Conservation (phyloP, 371 early-diverging fungal species). For the Batrachochytrium dendrobatidis region DNA sequence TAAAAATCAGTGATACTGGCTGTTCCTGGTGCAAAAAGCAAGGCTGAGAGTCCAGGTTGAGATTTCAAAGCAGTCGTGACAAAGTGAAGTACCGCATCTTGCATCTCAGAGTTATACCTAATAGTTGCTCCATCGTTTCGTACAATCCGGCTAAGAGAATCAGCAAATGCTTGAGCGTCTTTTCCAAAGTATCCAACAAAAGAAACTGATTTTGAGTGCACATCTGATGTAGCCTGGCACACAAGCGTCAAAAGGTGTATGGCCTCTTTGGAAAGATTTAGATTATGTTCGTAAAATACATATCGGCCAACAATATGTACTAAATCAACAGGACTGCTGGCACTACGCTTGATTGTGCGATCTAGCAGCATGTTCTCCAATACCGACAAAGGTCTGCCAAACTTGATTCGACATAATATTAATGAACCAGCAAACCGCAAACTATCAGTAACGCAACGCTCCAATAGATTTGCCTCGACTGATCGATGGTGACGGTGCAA, state of each 20-base stretch:
- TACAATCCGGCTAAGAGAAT: background rate
- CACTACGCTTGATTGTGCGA: conserved; percentile 13
- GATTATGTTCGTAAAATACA: conserved; percentile 24
- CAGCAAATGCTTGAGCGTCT: conserved; percentile 17
- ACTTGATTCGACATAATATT: conserved; percentile 20
- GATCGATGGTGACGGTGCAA: conserved; percentile 11
- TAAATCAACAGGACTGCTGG: conserved; percentile 16
- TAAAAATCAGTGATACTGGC: too few relatives aligned
- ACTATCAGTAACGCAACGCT: conserved; percentile 24
- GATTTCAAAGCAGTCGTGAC: conserved; percentile 25
- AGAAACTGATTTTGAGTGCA: conserved; percentile 31
- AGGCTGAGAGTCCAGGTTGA: conserved; percentile 35
- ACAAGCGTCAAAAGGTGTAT: conserved; percentile 31
- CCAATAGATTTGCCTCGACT: conserved; percentile 15
- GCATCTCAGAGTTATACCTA: conserved; percentile 13
- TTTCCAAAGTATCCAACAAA: conserved; percentile 39
- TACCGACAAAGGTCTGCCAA: conserved; percentile 13
- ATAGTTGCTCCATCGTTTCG: background rate
- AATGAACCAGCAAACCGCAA: too few relatives aligned
- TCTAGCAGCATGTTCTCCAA: conserved; percentile 35
- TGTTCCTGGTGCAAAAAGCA: conserved; percentile 20
- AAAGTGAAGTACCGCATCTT: conserved; percentile 24
- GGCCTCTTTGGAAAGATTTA: conserved; percentile 15
- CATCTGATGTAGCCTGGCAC: conserved; percentile 25
- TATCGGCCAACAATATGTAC: conserved; percentile 32